Base-by-base conservation (phyloP, 768 basidiomycete species). In the Lentinula detonsa region DNA sequence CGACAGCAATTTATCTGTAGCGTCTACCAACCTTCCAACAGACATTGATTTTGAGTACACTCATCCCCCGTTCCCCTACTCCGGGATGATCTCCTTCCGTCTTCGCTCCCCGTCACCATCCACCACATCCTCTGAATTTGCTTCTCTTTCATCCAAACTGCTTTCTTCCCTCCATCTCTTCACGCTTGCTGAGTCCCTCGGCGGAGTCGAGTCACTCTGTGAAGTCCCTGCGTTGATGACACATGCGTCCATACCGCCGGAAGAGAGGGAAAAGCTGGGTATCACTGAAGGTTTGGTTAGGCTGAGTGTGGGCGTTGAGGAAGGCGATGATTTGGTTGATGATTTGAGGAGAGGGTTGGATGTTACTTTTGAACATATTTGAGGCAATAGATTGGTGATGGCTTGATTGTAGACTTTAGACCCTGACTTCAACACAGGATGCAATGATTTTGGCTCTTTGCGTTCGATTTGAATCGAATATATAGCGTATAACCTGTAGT, bases 221-320 rank as follows among this genome's bases (percentile, higher is more conserved):
- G 95, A 98, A 72, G 80, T 90, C 49, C 95, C 95, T 0, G 85
- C 87, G 48, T 76, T 78, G 73, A 97, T 97, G 95, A 96, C 93
- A 7, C 95, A 97, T 71, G 87, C 84, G 1, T 83, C 83, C 54
- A 85, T 93, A 52, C 87, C 91, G 0, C 79, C 81, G 28, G 84
- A 72, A 1, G 88, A 91, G 72, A 77, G 93, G 10, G 82, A 76
- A 33, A 55, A 74, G 13, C 74, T 94, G 33, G 95, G 95, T 1
- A 93, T 98, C 63, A 84, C 84, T 4, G 87, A 87, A 18, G 83
- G 88, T 63, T 71, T 96, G 61, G 76, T 97, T 2, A 77, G 95
- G 16, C 71, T 98, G 64, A 89, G 86, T 39, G 91, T 95, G 0
- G 95, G 95, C 2, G 82, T 96, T 13, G 96, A 98, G 74, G 95